A percentile compares a stretch with the other conserved stretches of the same genome.
phyloP scores from a whole-genome alignment of 495 filamentous ascomycete species.

The Aspergillus bridgeri region DNA sequence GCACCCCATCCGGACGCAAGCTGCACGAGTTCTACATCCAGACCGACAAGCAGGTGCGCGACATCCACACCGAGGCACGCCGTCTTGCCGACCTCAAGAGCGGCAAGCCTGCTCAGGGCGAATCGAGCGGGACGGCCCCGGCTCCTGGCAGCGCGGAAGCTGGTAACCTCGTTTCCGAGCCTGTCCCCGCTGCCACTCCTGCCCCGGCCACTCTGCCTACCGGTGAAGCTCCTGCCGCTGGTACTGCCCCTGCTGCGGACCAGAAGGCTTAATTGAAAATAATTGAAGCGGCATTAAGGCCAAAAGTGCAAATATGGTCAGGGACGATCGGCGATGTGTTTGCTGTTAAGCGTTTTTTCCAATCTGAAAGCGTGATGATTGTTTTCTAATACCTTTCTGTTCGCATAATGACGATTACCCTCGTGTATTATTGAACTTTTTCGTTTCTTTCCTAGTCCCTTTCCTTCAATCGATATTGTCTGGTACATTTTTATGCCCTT shows the following conservation, averaged over 20 bases:
- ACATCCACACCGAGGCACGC: slow-evolving; percentile 86
- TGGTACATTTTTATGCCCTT: slow-evolving; percentile 11
- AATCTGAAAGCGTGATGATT: neutral
- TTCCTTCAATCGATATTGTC: slow-evolving; percentile 4
- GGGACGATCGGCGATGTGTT: neutral
- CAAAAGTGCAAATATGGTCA: neutral
- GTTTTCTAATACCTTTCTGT: neutral
- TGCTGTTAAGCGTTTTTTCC: slow-evolving; percentile 1
- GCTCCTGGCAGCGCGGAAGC: slow-evolving; percentile 8
- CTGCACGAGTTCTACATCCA: slow-evolving; percentile 81
- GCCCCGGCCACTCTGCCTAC: slow-evolving; percentile 11
- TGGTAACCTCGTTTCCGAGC: slow-evolving; percentile 21
- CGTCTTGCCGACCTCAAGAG: slow-evolving; percentile 85
- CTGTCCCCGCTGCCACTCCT: slow-evolving; percentile 18
- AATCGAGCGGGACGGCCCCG: slow-evolving; percentile 17
- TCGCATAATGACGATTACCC: neutral
- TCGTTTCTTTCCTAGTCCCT: neutral
- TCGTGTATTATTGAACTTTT: slow-evolving; percentile 1
- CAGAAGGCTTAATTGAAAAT: slow-evolving; percentile 26
- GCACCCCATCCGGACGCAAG: slow-evolving; percentile 80
- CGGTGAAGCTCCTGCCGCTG: slow-evolving; percentile 13
- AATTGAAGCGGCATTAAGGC: too few species aligned
- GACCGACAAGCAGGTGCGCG: slow-evolving; percentile 78
- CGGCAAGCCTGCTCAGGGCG: slow-evolving; percentile 60
- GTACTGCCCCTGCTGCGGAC: slow-evolving; percentile 26